Base-by-base conservation (phyloP, 768 basidiomycete genomes). In the Naematelia aurantialba region DNA sequence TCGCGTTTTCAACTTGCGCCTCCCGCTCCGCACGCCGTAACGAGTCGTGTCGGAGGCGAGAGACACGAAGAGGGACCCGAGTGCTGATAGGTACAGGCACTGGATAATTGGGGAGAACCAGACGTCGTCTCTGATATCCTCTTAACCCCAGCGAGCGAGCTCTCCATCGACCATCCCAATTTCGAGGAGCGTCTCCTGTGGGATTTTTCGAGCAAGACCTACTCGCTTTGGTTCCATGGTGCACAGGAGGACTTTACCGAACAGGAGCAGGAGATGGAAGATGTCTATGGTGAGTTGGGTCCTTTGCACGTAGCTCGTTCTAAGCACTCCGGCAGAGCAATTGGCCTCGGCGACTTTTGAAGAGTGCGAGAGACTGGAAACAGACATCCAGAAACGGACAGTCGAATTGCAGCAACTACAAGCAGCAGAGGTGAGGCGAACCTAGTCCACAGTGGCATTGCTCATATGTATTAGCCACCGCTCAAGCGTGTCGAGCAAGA, bases 181-280 rank as follows among this genome's bases (percentile, higher is more conserved):
- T 30, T 76, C 5, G 67, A 74, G n/a, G 68, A 72, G 21, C 64
- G 72, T 2, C 30, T 71, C 1, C 44, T 72, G 21, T 74, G 70
- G 66, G 68, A 73, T 22, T 77, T 68, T 45, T 52, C 65, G 5
- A 59, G 52, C 19, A 62, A 62, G 45, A 66, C 69, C 5, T 77
- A 75, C 31, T n/a, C 45, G 12, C 62, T 62, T 24, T 78, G 76
- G 76, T 72, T 69, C 26, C 61, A 72, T 24, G 69, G 55, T 2
- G 67, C 69, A 3, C 60, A 58, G 4, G 81, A 84, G 58, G 86
- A 91, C 46, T 88, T 90, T 55, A 83, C 82, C 1, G 86, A 88
- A 62, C 84, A 85, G 52, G 87, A 89, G 52, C 31, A 45, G 17
- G 66, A 70, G 46, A 52, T 77, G n/a, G 62, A 67, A 26, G 67